phyloP scores from a whole-genome alignment of 352 stramenopile genomes.

The Pythium phragmitis region DNA sequence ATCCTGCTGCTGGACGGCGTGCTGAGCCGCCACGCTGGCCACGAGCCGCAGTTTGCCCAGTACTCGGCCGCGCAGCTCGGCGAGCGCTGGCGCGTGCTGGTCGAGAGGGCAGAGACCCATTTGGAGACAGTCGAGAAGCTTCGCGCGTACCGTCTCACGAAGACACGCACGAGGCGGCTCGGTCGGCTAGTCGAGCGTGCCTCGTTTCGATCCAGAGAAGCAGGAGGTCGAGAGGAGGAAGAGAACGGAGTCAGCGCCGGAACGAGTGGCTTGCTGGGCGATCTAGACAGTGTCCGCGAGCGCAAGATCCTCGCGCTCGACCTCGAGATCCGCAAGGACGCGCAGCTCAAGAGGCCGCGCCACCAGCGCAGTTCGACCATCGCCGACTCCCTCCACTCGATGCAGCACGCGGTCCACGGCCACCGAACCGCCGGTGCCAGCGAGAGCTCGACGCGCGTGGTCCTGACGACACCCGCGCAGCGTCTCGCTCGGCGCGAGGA shows the following conservation, averaged over 20 bases:
- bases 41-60: conserved; percentile 51
- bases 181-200: conserved; percentile 11
- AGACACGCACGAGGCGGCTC: conserved; percentile 26
- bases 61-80: conserved; percentile 57
- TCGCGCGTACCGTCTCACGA: conserved; percentile 48
- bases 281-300: conserved; percentile 43
- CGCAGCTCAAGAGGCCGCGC: conserved; percentile 63
- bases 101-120: conserved; percentile 48
- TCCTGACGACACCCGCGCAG: conserved; percentile 51
- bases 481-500: conserved; percentile 48
- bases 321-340: conserved; percentile 46
- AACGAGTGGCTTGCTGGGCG: conserved; percentile 19
- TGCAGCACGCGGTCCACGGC: conserved; percentile 35
- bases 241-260: conserved; percentile 31
- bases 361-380: conserved; percentile 34
- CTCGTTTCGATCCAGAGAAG: conserved; percentile 7
- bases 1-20: conserved; percentile 54
- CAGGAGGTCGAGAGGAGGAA: background rate
- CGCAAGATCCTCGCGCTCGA: conserved; percentile 58
- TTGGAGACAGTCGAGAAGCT: conserved; percentile 68
- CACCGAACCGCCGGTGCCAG: conserved; percentile 1
- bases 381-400: conserved; percentile 49
- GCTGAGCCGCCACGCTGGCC: conserved; percentile 40
- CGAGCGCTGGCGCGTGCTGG: conserved; percentile 55
- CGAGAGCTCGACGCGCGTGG: conserved; percentile 44